These are phyloP conservation scores for Aegilops speltoides DNA, from an alignment of 176 grass and related monocot species.

Conservation along the genomic window DNA sequence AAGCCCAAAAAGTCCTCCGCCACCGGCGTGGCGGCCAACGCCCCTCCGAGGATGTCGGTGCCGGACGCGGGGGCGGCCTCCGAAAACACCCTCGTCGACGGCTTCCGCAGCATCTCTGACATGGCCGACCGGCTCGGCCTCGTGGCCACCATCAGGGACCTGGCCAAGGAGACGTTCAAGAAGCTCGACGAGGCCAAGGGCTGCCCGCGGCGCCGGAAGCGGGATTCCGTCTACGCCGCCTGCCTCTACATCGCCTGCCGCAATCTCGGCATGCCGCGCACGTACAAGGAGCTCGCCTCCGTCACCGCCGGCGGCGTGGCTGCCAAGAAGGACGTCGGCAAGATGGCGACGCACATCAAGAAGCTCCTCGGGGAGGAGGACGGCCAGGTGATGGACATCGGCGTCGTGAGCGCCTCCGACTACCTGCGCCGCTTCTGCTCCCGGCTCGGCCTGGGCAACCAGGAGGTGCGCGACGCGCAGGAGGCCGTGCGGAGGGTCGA, in stretches of 20 bases:
- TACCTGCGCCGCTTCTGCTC: conserved; percentile 35
- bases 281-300: conserved; percentile 43
- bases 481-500: conserved; percentile 16
- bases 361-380: conserved; percentile 35
- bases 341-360: conserved; percentile 28
- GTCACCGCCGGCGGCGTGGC: neutral
- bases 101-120: conserved; percentile 27
- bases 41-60: neutral
- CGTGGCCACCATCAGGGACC: conserved; percentile 28
- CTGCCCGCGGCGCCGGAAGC: neutral
- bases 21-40: neutral
- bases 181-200: conserved; percentile 13
- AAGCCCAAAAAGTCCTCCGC: neutral
- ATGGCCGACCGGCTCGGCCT: conserved; percentile 47
- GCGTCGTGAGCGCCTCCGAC: conserved; percentile 26
- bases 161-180: conserved; percentile 34
- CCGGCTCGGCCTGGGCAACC: conserved; percentile 30
- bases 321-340: conserved; percentile 34
- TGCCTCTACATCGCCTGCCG: conserved; percentile 50
- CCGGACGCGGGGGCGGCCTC: neutral
- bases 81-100: neutral
- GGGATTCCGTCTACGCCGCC: conserved; percentile 33
- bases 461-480: conserved; percentile 31
- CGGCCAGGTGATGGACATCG: conserved; percentile 3
- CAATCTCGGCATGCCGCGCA: conserved; percentile 33